phyloP scores from a whole-genome alignment of 306 rosid species.

The Trifolium subterraneum region DNA sequence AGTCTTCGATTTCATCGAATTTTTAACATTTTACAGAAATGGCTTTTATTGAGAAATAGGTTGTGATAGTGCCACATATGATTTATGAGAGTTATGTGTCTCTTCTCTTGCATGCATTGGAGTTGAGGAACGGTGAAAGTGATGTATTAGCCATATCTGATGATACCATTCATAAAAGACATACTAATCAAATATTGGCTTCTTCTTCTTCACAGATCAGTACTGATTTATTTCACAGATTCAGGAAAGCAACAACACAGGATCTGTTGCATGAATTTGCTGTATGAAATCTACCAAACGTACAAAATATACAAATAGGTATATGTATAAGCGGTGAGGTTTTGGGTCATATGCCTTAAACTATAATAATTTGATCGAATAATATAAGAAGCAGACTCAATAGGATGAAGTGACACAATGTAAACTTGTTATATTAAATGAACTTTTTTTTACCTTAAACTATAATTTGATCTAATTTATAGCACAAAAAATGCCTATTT shows the following conservation, averaged over 20 bases:
- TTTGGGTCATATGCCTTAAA: too few relatives aligned
- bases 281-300: constrained; percentile 45
- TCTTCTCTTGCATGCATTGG: constrained; percentile 80
- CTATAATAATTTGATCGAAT: too few relatives aligned
- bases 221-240: constrained; percentile 66
- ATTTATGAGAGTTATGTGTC: constrained; percentile 66
- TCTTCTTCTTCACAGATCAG: constrained; percentile 56
- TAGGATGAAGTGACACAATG: too few relatives aligned
- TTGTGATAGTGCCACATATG: constrained; percentile 50
- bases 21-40: too few relatives aligned
- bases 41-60: constrained; percentile 43
- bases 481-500: too few relatives aligned
- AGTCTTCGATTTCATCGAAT: too few relatives aligned
- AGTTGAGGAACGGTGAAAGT: constrained; percentile 78
- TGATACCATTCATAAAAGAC: constrained; percentile 51
- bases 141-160: constrained; percentile 54
- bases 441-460: too few relatives aligned
- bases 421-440: too few relatives aligned
- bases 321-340: too few relatives aligned
- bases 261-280: constrained; percentile 80
- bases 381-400: too few relatives aligned
- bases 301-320: too few relatives aligned
- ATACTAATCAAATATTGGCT: constrained; percentile 45
- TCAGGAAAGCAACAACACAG: constrained; percentile 71
- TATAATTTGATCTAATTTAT: too few relatives aligned